Evolutionary conservation across 2,329 filamentous ascomycete species (phyloP).

Genomic region (Pseudocercospora cruenta): DNA sequence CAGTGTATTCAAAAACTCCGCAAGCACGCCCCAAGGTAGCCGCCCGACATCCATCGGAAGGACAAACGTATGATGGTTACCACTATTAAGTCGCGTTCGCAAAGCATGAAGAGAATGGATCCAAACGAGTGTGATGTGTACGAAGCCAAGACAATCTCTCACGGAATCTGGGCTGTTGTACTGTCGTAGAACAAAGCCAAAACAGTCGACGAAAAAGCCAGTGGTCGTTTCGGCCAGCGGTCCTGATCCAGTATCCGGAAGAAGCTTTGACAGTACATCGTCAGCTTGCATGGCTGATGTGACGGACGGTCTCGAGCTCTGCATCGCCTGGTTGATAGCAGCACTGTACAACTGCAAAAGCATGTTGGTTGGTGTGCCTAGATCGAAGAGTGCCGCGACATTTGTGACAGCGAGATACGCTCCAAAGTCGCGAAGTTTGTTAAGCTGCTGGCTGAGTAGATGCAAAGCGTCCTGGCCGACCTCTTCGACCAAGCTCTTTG

Average conservation of each 20-base stretch:
- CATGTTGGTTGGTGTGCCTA: slow-evolving; percentile 55
- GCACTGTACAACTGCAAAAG: slow-evolving; percentile 45
- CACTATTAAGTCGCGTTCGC: slow-evolving; percentile 16
- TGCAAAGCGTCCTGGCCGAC: slow-evolving; percentile 56
- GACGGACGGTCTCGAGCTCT: slow-evolving; percentile 22
- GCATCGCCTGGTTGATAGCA: slow-evolving; percentile 25
- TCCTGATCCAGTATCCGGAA: neutral
- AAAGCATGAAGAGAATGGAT: slow-evolving; percentile 44
- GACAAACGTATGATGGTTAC: slow-evolving; percentile 34
- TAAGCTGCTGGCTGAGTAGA: slow-evolving; percentile 62
- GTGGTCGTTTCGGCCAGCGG: slow-evolving; percentile 7
- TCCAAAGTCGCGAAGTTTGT: slow-evolving; percentile 42
- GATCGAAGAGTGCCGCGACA: slow-evolving; percentile 57
- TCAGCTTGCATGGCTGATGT: slow-evolving; percentile 39
- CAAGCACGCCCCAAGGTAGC: slow-evolving; percentile 60
- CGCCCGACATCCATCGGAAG: slow-evolving; percentile 34
- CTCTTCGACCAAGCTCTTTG: slow-evolving; percentile 51
- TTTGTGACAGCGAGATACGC: slow-evolving; percentile 63
- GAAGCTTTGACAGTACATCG: neutral
- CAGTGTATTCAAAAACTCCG: slow-evolving; percentile 58
- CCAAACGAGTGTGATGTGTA: slow-evolving; percentile 67
- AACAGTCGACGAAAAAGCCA: slow-evolving; percentile 21
- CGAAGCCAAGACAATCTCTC: slow-evolving; percentile 59
- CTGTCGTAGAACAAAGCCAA: slow-evolving; percentile 45
- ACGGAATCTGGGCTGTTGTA: slow-evolving; percentile 51